Evolutionary conservation across 192 early-diverging fungal species (phyloP).

Genomic region (Coemansia sp.): DNA sequence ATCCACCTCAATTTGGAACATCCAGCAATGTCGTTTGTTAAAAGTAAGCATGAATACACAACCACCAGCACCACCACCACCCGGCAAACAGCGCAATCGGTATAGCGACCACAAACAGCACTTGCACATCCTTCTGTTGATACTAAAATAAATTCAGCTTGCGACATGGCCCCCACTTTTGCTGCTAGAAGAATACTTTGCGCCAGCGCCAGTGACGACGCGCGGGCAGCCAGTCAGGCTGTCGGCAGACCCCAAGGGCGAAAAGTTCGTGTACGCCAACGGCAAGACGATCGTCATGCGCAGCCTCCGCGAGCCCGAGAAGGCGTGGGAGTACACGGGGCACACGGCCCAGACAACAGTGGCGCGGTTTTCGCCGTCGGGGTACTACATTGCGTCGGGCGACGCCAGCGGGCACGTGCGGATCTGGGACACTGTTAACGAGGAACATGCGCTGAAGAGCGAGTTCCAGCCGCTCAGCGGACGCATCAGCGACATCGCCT

Average conservation of each 20-base stretch:
- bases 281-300: slow-evolving; percentile 87
- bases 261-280: slow-evolving; percentile 86
- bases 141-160: neutral
- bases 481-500: slow-evolving; percentile 84
- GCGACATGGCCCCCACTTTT: neutral
- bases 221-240: slow-evolving; percentile 85
- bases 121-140: too few species aligned
- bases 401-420: slow-evolving; percentile 88
- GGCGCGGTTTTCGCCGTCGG: slow-evolving; percentile 87
- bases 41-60: slow-evolving; percentile 24
- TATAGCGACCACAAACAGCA: too few species aligned
- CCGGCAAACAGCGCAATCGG: too few species aligned
- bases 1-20: neutral
- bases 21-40: slow-evolving; percentile 34
- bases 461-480: slow-evolving; percentile 78
- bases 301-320: slow-evolving; percentile 57
- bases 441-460: slow-evolving; percentile 82
- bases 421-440: slow-evolving; percentile 89
- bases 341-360: slow-evolving; percentile 80
- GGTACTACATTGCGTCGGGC: slow-evolving; percentile 95
- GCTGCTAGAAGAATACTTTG: slow-evolving; percentile 54
- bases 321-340: slow-evolving; percentile 74
- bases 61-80: too few species aligned
- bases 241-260: slow-evolving; percentile 80
- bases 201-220: slow-evolving; percentile 73